Conservation (phyloP, 805 yeast species). For the Trichomonascus vanleenenianus region DNA sequence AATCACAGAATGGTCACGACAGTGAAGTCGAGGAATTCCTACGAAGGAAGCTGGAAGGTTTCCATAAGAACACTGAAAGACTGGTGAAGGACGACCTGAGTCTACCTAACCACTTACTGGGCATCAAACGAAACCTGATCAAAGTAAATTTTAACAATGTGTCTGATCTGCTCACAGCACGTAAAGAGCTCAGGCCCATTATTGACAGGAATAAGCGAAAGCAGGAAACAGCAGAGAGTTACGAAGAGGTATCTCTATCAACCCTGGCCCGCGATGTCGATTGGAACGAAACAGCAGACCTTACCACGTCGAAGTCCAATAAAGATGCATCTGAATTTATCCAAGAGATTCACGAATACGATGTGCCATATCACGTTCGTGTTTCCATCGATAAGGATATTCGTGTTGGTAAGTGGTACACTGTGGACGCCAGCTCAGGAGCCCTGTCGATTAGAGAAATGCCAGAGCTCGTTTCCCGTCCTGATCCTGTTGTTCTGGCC, state of each 20-base stretch:
- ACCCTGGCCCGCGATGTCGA: conserved; percentile 4
- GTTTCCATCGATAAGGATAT: conserved; percentile 85
- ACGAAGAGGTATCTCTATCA: conserved; percentile 43
- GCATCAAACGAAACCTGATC: conserved; percentile 56
- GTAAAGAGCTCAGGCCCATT: conserved; percentile 61
- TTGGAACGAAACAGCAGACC: conserved; percentile 3
- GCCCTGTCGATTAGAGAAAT: conserved; percentile 49
- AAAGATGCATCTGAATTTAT: conserved; percentile 53
- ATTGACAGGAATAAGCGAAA: conserved; percentile 57
- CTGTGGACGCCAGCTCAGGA: conserved; percentile 58
- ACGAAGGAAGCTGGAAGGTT: conserved; percentile 55
- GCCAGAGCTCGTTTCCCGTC: conserved; percentile 77
- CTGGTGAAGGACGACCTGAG: conserved; percentile 71
- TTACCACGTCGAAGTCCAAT: conserved; percentile 1
- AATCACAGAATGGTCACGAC: conserved; percentile 35
- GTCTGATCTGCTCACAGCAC: conserved; percentile 65
- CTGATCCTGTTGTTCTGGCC: conserved; percentile 95
- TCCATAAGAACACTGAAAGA: conserved; percentile 48
- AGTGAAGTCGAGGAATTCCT: conserved; percentile 81
- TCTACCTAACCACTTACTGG: conserved; percentile 79
- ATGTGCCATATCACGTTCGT: conserved; percentile 93
- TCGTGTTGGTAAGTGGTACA: conserved; percentile 95
- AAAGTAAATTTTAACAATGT: conserved; percentile 69
- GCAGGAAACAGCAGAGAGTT: conserved; percentile 58
- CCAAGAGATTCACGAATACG: conserved; percentile 84